Evolutionary conservation across 2,329 filamentous ascomycete genomes (phyloP).

Genomic region (Aureobasidium vineae): DNA sequence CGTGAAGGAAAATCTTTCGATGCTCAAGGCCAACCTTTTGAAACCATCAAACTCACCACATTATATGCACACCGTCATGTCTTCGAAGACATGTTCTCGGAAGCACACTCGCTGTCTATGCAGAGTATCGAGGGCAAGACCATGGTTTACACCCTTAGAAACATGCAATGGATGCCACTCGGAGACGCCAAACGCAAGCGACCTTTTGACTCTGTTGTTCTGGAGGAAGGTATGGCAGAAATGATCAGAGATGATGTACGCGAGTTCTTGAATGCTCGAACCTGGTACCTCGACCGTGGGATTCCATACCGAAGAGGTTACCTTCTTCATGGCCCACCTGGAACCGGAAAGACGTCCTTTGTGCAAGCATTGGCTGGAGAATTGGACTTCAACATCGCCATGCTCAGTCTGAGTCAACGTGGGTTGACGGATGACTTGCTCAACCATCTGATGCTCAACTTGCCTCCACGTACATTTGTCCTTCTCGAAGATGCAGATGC

Average conservation of each 20-base stretch:
- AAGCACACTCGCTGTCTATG: constrained; percentile 77
- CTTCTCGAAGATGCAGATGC: constrained; percentile 89
- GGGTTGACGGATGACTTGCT: constrained; percentile 88
- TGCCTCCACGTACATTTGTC: constrained; percentile 78
- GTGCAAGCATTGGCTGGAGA: constrained; percentile 94
- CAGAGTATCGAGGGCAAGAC: constrained; percentile 89
- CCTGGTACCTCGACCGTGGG: constrained; percentile 92
- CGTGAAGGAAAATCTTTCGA: constrained; percentile 76
- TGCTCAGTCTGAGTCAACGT: constrained; percentile 85
- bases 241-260: constrained; percentile 74
- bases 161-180: constrained; percentile 80
- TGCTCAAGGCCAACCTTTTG: constrained; percentile 84
- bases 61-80: constrained; percentile 85
- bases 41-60: constrained; percentile 88
- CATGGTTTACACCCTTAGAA: constrained; percentile 80
- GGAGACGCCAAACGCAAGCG: constrained; percentile 83
- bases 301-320: constrained; percentile 92
- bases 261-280: constrained; percentile 73
- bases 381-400: constrained; percentile 86
- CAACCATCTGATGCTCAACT: constrained; percentile 79
- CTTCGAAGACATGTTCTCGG: constrained; percentile 84
- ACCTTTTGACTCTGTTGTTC: constrained; percentile 80
- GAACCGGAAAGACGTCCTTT: constrained; percentile 92
- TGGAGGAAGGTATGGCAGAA: constrained; percentile 82
- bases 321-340: constrained; percentile 82